A percentile compares a stretch with the other conserved stretches of the same genome.
Conservation (phyloP, 208 protist genomes). For the Spongospora subterranea region DNA sequence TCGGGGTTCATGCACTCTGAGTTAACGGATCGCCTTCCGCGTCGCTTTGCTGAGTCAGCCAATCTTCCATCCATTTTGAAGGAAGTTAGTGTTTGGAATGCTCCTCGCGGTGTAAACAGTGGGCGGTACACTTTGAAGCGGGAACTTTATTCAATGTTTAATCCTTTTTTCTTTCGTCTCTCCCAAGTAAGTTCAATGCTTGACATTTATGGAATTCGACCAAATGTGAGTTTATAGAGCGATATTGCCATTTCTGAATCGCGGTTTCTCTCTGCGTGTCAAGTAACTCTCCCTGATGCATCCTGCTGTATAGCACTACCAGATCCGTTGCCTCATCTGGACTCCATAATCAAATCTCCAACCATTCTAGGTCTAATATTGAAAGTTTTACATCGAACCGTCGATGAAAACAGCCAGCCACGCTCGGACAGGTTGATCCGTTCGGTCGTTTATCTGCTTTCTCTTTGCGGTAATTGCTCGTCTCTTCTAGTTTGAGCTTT, state of each 20-base stretch:
- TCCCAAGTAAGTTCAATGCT: background rate
- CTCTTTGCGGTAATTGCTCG: too few species aligned
- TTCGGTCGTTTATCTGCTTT: background rate
- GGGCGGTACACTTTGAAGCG: background rate
- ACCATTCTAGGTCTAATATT: background rate
- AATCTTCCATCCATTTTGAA: background rate
- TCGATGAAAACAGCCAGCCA: background rate
- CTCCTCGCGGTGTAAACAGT: background rate
- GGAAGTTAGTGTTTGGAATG: background rate
- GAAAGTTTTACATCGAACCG: background rate
- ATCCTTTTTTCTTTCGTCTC: constrained; percentile 45
- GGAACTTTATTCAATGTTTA: background rate
- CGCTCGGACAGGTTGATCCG: background rate
- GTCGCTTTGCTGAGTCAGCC: background rate
- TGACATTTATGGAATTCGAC: background rate
- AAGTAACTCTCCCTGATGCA: background rate
- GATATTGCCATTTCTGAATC: constrained; percentile 16
- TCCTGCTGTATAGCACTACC: background rate
- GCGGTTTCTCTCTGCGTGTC: background rate
- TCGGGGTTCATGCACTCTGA: background rate
- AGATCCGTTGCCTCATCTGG: background rate
- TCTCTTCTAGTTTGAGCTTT: too few species aligned
- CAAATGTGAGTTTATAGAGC: background rate
- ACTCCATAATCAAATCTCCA: background rate
- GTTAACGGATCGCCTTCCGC: background rate